Evolutionary conservation across 306 rosid genomes (phyloP).

Genomic region (Vigna unguiculata): DNA sequence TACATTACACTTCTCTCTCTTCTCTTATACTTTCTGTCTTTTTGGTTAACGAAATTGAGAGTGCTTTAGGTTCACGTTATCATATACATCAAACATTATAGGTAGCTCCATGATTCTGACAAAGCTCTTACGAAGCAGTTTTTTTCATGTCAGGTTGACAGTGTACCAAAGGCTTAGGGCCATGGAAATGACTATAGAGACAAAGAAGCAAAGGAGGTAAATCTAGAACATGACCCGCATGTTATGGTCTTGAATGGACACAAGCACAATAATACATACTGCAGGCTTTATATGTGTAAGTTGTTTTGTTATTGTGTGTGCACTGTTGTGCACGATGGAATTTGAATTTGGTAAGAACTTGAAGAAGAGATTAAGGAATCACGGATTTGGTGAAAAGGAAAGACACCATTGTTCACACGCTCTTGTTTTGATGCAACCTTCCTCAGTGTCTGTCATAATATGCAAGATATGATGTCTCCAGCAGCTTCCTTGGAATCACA

Average conservation of each 20-base stretch:
- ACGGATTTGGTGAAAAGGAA: constrained; percentile 3
- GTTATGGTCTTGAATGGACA: constrained; percentile 20
- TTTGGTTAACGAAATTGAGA: background rate
- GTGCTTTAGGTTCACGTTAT: background rate
- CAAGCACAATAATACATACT: constrained; percentile 14
- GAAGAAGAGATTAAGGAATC: background rate
- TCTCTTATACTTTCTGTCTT: background rate
- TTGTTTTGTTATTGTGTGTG: constrained; percentile 1
- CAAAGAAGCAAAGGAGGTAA: constrained; percentile 19
- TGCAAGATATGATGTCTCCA: constrained; percentile 19
- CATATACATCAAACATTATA: background rate
- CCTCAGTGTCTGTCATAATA: background rate
- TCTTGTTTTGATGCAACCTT: constrained; percentile 12
- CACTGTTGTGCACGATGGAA: constrained; percentile 16
- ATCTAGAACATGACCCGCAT: constrained; percentile 26
- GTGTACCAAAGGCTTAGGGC: constrained; percentile 11
- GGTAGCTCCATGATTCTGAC: background rate
- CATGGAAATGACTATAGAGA: constrained; percentile 8
- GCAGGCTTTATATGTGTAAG: constrained; percentile 21
- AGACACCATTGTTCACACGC: background rate
- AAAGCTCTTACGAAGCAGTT: background rate
- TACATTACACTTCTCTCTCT: background rate
- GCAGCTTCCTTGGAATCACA: constrained; percentile 18
- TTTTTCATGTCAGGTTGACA: background rate
- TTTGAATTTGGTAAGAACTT: constrained; percentile 9